Evolutionary conservation across 306 rosid species (phyloP), one percentile per base, ranked within the genome.

Genomic region (Quercus alba): DNA sequence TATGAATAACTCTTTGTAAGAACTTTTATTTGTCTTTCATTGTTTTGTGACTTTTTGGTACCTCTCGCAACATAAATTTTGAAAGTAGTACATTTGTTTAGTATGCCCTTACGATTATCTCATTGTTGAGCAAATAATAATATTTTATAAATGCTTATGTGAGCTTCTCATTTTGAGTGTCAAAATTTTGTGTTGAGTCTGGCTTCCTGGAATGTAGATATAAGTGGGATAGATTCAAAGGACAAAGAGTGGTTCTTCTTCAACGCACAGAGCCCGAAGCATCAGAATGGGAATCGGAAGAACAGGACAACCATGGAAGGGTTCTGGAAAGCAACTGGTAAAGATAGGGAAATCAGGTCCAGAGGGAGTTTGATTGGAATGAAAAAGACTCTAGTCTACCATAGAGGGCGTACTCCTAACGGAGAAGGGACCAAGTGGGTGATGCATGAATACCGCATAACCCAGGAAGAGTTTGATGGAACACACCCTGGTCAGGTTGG

Each of bases 171-270:
- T 11, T 46, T 46, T 11, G 54, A 1, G 4, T 1, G 54, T 46
- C 54, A 46, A 46, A 46, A 46, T 11, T 46, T 46, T 11, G 54
- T 46, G 4, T 1, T 21, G 10, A 58, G 10, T 61, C 30, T 25
- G 17, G 49, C 13, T 78, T 81, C 10, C 55, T 75, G 15, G 20
- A 62, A 18, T 64, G 69, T 84, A 94, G 99, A 82, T 83, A 88
- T 89, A 73, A 89, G 94, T 1, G 87, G 88, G 82, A 57, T 95
- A 77, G 56, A 84, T 78, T 88, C 92, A 31, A 87, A 89, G 86
- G 99, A 96, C 85, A 93, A 87, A 1, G 97, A 93, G 82, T 93
- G 99, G 99, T 93, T 90, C 88, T 93, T 96, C 90, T 96, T 96
- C 86, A 90, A 97, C 73, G 97, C 93, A 0, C 94, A 84, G 88